Percentiles rank a stretch among this genome's conserved stretches.
phyloP scores from a whole-genome alignment of 2,329 filamentous ascomycete genomes.

The Penicillium sclerotiorum region DNA sequence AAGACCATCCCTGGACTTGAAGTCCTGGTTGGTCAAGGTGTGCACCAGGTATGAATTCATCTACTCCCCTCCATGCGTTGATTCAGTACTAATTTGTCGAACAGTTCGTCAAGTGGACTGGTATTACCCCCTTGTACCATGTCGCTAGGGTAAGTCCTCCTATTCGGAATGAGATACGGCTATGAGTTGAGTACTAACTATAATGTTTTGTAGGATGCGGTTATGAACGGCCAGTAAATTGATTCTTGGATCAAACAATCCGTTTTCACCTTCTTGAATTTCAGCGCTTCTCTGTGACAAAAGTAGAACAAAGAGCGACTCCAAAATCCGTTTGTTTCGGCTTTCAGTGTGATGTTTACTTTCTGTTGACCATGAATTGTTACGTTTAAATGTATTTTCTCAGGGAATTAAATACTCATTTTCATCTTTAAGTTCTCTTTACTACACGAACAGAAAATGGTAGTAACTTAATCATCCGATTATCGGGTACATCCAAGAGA shows the following conservation, averaged over 20 bases:
- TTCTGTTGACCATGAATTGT: too few species aligned
- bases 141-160: slow-evolving; percentile 61
- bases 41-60: slow-evolving; percentile 70
- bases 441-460: too few species aligned
- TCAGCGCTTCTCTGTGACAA: too few species aligned
- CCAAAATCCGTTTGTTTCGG: too few species aligned
- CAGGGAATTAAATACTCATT: too few species aligned
- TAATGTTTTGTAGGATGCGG: not conserved
- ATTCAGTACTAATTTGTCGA: not conserved
- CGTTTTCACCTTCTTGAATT: too few species aligned
- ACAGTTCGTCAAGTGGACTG: slow-evolving; percentile 28
- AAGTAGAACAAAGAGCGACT: too few species aligned
- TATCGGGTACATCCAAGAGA: not conserved
- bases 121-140: slow-evolving; percentile 51
- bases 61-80: not conserved
- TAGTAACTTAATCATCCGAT: slow-evolving; percentile 8
- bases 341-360: too few species aligned
- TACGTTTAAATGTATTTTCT: too few species aligned
- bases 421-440: too few species aligned
- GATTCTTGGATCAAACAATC: too few species aligned
- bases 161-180: not conserved
- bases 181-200: not conserved
- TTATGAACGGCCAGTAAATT: too few species aligned
- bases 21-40: slow-evolving; percentile 81
- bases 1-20: slow-evolving; percentile 82